Base-by-base conservation (phyloP, 805 yeast species). In the Saccharomycopsis sp. region DNA sequence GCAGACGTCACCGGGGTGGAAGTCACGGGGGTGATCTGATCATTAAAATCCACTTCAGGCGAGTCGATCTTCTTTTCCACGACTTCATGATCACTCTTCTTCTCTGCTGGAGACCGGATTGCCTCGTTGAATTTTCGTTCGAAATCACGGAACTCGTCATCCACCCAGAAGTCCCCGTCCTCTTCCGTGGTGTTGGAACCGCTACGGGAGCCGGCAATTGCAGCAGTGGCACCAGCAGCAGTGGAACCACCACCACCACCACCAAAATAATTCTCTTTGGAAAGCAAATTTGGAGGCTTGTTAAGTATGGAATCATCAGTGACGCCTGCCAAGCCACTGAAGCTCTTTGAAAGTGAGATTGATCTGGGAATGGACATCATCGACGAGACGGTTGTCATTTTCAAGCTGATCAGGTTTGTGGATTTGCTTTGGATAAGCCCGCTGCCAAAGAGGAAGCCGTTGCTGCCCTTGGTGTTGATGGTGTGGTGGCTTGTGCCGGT, bases 361-460 rank as follows among this genome's bases (percentile, higher is more conserved):
- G 42, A 38, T 25, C 46, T 20, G 4, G 46, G 46, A 8, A 43
- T 43, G 12, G 40, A 30, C 35, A 39, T 39, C 43, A 39, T 39
- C 32, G 39, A 29, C 4, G 46, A 32, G 10, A 38, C 46, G 7
- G 30, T 17, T 16, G 44, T 26, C 36, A 43, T 30, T 34, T 41
- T 43, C 15, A 43, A 22, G 18, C 38, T 42, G 15, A 43, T 43
- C 3, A 37, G 31, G 22, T 43, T 43, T 13, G 46, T 43, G 4
- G 46, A 43, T 26, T 39, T 43, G 18, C 44, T 43, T 30, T 43
- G 48, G 12, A 39, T 41, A n/a, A 43, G 27, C 9, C 48, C 48
- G 30, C 45, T 19, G 4, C 48, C 48, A 34, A 43, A 43, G 10
- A 43, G 27, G 26, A 37, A 31, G n/a, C 39, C 18, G 12, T 32